Conservation (phyloP, 2,329 filamentous ascomycete genomes). For the Colletotrichum godetiae region DNA sequence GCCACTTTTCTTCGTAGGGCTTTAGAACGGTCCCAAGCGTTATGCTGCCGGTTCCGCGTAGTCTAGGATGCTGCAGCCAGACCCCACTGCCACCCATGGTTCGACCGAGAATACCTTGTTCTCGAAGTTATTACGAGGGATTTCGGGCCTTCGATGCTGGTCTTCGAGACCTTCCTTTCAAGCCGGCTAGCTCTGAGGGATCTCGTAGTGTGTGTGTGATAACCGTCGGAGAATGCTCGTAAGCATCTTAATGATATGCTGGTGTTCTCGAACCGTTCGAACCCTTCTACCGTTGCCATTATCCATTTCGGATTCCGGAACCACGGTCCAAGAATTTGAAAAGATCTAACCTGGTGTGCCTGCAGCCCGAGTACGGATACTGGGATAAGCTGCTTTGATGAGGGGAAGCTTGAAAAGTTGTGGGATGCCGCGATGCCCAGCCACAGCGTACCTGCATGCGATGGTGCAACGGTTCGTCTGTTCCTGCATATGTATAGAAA, state of each 20-base stretch:
- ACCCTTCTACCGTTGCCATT: not conserved
- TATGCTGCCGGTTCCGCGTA: slow-evolving; percentile 31
- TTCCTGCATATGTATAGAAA: slow-evolving; percentile 34
- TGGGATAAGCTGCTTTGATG: slow-evolving; percentile 7
- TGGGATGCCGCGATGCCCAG: slow-evolving; percentile 1
- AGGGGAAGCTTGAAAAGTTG: slow-evolving; percentile 1
- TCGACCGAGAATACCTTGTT: slow-evolving; percentile 21
- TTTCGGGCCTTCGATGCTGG: slow-evolving; percentile 11
- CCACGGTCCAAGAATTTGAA: not conserved
- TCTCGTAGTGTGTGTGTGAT: not conserved
- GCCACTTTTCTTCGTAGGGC: slow-evolving; percentile 33
- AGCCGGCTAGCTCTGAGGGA: not conserved
- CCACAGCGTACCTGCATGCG: slow-evolving; percentile 31
- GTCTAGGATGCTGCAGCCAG: slow-evolving; percentile 12
- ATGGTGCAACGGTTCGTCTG: slow-evolving; percentile 24
- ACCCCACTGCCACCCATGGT: slow-evolving; percentile 19
- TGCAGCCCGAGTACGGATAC: not conserved
- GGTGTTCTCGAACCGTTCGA: not conserved
- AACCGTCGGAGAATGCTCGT: not conserved
- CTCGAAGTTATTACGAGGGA: slow-evolving; percentile 20
- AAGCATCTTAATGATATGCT: not conserved
- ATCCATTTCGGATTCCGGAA: not conserved
- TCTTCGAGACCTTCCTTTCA: slow-evolving; percentile 7
- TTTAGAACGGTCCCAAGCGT: slow-evolving; percentile 30
- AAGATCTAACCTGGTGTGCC: not conserved